Percentiles rank a stretch among this genome's conserved stretches.
These are phyloP conservation scores for Alternaria viburni DNA, from an alignment of 2,329 filamentous ascomycete species.

Conservation along the genomic window DNA sequence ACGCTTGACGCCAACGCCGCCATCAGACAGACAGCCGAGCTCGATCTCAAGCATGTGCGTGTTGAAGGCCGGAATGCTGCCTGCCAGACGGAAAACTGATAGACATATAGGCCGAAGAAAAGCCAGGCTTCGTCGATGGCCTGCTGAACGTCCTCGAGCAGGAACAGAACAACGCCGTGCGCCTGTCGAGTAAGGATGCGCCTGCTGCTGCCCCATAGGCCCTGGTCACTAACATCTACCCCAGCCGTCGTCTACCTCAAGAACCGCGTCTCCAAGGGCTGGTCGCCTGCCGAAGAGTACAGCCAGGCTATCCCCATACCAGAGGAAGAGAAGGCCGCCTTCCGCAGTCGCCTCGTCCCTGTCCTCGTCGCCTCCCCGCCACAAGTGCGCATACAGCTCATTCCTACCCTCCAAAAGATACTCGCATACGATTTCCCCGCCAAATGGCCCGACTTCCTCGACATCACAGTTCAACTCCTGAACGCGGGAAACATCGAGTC, in stretches of 20 bases:
- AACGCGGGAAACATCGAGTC: constrained; percentile 84
- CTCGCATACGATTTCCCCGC: constrained; percentile 94
- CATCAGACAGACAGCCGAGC: constrained; percentile 76
- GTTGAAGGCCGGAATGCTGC: constrained; percentile 2
- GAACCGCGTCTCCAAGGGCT: constrained; percentile 93
- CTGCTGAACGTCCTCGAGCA: constrained; percentile 88
- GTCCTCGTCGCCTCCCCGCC: constrained; percentile 81
- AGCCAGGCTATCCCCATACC: constrained; percentile 76
- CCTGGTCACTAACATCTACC: constrained; percentile 30
- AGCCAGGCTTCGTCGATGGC: constrained; percentile 87
- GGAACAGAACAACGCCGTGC: constrained; percentile 83
- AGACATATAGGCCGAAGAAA: constrained; percentile 76
- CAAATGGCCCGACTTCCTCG: constrained; percentile 92
- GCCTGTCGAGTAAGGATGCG: constrained; percentile 76
- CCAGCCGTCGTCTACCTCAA: constrained; percentile 96
- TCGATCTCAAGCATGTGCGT: constrained; percentile 81
- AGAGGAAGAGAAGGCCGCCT: constrained; percentile 86
- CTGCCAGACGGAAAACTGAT: constrained; percentile 33
- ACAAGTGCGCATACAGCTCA: constrained; percentile 87
- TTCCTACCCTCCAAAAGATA: constrained; percentile 94
- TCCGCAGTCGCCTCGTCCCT: constrained; percentile 87
- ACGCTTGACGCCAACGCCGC: constrained; percentile 78
- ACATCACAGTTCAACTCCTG: constrained; percentile 87
- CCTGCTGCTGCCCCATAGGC: constrained; percentile 13
- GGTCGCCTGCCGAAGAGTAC: constrained; percentile 79